Percentiles rank a stretch among this genome's conserved stretches.
Evolutionary conservation across 148 eudicot species (phyloP).

Genomic region (Fagopyrum tataricum): DNA sequence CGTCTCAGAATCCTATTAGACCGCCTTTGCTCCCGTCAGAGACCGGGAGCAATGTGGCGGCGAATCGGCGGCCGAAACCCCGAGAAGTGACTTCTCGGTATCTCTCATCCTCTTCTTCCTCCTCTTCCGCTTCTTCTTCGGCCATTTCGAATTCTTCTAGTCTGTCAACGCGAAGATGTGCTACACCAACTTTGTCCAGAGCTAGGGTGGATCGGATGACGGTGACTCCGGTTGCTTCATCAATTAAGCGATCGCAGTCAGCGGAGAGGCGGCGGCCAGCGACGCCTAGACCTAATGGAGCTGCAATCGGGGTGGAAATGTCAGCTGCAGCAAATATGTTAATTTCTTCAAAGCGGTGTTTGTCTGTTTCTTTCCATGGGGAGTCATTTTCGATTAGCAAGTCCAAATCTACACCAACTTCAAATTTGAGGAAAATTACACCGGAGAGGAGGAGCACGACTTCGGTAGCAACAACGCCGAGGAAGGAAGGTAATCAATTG

Average conservation of each 20-base stretch:
- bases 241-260: conserved; percentile 40
- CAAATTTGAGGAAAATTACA: conserved; percentile 33
- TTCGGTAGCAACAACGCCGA: conserved; percentile 16
- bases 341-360: conserved; percentile 35
- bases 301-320: conserved; percentile 18
- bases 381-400: conserved; percentile 35
- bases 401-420: conserved; percentile 31
- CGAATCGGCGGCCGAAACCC: conserved; percentile 43
- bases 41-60: conserved; percentile 25
- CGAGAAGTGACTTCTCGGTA: conserved; percentile 59
- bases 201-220: conserved; percentile 18
- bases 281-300: conserved; percentile 22
- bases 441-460: conserved; percentile 51
- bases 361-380: conserved; percentile 80
- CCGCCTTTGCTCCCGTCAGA: conserved; percentile 44
- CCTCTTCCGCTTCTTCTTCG: conserved; percentile 32
- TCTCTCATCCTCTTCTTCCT: conserved; percentile 40
- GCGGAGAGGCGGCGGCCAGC: conserved; percentile 46
- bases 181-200: conserved; percentile 37
- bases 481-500: conserved; percentile 29
- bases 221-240: conserved; percentile 11
- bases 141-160: conserved; percentile 29
- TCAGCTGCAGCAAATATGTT: conserved; percentile 44
- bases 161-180: conserved; percentile 36
- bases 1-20: conserved; percentile 34